Conservation (phyloP, 2,329 filamentous ascomycete genomes). For the Fusarium palustre region DNA sequence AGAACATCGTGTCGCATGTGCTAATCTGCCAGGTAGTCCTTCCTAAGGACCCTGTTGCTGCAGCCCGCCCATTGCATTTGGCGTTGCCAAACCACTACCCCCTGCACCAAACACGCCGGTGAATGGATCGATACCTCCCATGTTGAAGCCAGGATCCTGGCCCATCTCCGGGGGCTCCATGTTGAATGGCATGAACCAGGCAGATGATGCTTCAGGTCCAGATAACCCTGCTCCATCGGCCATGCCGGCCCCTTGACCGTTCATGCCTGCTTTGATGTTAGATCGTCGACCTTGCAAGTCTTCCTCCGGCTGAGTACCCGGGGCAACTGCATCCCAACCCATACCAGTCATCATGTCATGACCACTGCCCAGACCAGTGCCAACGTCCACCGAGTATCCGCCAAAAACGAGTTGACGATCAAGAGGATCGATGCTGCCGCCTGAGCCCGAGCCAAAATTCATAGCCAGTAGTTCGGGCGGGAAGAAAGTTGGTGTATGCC, state of each 20-base stretch:
- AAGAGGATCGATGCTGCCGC: conserved; percentile 72
- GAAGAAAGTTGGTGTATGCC: conserved; percentile 58
- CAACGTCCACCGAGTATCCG: conserved; percentile 70
- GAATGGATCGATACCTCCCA: conserved; percentile 62
- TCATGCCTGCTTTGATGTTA: conserved; percentile 48
- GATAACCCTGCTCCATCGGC: conserved; percentile 41
- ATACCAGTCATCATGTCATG: conserved; percentile 58
- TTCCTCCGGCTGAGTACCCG: conserved; percentile 46
- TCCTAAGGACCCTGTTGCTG: conserved; percentile 49
- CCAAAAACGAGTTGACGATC: conserved; percentile 82
- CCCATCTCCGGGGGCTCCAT: conserved; percentile 78
- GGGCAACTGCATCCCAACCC: conserved; percentile 59
- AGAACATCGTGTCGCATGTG: conserved; percentile 20
- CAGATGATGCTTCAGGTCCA: conserved; percentile 67
- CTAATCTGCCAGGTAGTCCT: conserved; percentile 26
- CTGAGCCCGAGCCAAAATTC: conserved; percentile 61
- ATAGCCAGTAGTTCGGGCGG: conserved; percentile 66
- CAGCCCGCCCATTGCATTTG: conserved; percentile 51
- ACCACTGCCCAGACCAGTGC: conserved; percentile 51
- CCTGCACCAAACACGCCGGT: conserved; percentile 60
- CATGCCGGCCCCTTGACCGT: conserved; percentile 44
- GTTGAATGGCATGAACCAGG: conserved; percentile 95
- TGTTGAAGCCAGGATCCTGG: conserved; percentile 59
- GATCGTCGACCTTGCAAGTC: conserved; percentile 46
- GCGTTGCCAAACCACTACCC: conserved; percentile 54